These are phyloP conservation scores for Aspergillus biplanus DNA, from an alignment of 495 filamentous ascomycete species.

Conservation along the genomic window DNA sequence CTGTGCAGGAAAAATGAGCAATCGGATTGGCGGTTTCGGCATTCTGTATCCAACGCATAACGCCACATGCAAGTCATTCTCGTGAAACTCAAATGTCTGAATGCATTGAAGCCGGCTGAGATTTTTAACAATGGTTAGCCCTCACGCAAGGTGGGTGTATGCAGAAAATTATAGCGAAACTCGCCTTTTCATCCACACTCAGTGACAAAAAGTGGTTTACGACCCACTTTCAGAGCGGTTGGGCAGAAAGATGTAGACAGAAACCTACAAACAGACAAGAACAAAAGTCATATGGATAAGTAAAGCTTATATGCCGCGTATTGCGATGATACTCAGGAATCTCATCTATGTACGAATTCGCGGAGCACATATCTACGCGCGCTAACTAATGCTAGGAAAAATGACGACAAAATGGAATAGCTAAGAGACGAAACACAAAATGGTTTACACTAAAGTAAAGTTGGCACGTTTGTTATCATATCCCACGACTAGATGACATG, in stretches of 20 bases:
- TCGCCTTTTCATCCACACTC: not conserved
- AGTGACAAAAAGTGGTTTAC: no score
- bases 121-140: no score
- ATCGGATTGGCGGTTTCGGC: not conserved
- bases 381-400: conserved; percentile 14
- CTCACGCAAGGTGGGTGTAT: no score
- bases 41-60: not conserved
- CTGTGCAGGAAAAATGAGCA: not conserved
- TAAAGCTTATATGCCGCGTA: no score
- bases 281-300: no score
- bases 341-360: no score
- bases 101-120: no score
- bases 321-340: no score
- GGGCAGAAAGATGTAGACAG: no score
- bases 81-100: not conserved
- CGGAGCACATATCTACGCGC: conserved; percentile 30
- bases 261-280: no score
- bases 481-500: conserved; percentile 10
- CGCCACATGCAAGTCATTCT: conserved; percentile 9
- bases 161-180: not conserved
- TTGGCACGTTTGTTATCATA: conserved; percentile 14
- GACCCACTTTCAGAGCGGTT: no score
- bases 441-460: conserved; percentile 23
- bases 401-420: conserved; percentile 15
- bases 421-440: conserved; percentile 21